A percentile compares a stretch with the other conserved stretches of the same genome.
These are phyloP conservation scores for Pichia inconspicua DNA, from an alignment of 1,139 yeast species.

Conservation along the genomic window DNA sequence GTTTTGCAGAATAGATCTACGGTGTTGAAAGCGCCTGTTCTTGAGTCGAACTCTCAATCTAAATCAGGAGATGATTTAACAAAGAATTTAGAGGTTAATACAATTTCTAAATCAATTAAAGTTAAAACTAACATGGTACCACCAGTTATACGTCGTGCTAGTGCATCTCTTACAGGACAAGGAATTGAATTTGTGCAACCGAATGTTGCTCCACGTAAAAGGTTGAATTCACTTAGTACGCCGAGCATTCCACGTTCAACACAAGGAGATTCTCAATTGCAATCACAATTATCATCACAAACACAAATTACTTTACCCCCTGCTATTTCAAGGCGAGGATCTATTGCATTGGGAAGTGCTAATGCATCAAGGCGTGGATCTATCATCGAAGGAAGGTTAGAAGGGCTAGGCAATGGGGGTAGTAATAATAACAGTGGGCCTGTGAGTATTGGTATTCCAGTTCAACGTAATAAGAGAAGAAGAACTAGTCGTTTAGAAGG, in stretches of 20 bases:
- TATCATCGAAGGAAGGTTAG: conserved; percentile 10
- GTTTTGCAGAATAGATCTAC: not conserved
- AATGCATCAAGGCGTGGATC: conserved; percentile 5
- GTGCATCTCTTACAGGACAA: not conserved
- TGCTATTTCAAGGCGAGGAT: not conserved
- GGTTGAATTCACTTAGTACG: not conserved
- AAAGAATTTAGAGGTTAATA: no score
- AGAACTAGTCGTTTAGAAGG: not conserved
- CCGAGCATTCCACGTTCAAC: not conserved
- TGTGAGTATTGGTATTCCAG: not conserved
- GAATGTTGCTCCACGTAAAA: not conserved
- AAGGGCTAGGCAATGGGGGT: not conserved
- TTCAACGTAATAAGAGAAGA: not conserved
- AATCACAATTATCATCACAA: not conserved
- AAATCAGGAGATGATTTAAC: no score
- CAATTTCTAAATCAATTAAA: no score
- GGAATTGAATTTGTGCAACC: not conserved
- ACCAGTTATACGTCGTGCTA: not conserved
- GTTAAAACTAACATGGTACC: no score
- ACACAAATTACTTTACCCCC: not conserved
- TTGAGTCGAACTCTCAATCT: no score
- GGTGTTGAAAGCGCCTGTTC: no score
- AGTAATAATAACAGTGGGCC: conserved; percentile 1
- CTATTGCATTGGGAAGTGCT: conserved; percentile 1
- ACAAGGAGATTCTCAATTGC: not conserved